A percentile compares a stretch with the other conserved stretches of the same genome.
These are phyloP conservation scores for Hypoxylon fragiforme DNA, from an alignment of 495 filamentous ascomycete genomes.

Conservation along the genomic window DNA sequence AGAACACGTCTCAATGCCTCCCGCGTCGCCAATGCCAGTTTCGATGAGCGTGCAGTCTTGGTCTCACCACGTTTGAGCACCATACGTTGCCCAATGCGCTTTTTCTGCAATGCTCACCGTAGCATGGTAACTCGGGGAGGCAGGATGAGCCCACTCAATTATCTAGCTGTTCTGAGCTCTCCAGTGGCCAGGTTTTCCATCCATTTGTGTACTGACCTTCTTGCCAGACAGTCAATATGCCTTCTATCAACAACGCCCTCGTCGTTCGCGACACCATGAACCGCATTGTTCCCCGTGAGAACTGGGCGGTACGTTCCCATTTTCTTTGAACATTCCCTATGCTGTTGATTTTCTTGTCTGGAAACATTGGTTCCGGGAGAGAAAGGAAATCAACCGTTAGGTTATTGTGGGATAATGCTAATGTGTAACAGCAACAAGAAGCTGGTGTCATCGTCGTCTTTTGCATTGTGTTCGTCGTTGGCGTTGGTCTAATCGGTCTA, in stretches of 20 bases:
- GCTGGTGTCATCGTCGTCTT: conserved; percentile 62
- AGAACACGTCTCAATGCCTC: conserved; percentile 1
- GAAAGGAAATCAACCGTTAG: not conserved
- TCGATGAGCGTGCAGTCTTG: not conserved
- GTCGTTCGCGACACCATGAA: conserved; percentile 50
- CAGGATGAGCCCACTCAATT: too few relatives aligned
- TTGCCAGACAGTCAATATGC: conserved; percentile 41
- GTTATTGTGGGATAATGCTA: not conserved
- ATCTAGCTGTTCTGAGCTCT: too few relatives aligned
- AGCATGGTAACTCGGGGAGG: not conserved
- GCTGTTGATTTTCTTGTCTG: not conserved
- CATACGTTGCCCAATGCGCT: conserved; percentile 13
- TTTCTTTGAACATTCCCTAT: not conserved
- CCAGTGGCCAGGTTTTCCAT: not conserved
- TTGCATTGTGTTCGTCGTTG: conserved; percentile 60
- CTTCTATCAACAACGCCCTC: conserved; percentile 50
- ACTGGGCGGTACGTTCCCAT: conserved; percentile 42
- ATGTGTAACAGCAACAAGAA: conserved; percentile 41
- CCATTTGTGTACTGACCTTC: conserved; percentile 21
- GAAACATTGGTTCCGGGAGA: too few relatives aligned
- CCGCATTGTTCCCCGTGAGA: conserved; percentile 54
- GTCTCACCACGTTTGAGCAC: not conserved
- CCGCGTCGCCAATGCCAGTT: not conserved
- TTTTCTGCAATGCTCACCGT: conserved; percentile 1
- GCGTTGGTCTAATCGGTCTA: conserved; percentile 48